Evolutionary conservation across 768 basidiomycete species (phyloP).

Genomic region (Chlorophyllum brunneum): DNA sequence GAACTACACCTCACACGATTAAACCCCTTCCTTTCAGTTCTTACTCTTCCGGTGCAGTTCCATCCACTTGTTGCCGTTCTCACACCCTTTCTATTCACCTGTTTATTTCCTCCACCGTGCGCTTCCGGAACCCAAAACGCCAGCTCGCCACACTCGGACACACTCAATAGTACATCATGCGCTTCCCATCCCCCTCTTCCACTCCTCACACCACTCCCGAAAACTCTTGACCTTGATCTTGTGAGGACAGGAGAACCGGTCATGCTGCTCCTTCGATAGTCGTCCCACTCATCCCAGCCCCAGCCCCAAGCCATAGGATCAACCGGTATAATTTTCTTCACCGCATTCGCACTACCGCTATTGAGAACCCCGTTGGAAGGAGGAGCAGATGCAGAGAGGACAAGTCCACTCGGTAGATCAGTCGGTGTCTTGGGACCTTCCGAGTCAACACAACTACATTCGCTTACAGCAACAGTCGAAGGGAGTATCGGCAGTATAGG

Average conservation of each 20-base stretch:
- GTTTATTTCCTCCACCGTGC: background rate
- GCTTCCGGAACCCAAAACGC: conserved; percentile 77
- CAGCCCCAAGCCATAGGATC: conserved; percentile 86
- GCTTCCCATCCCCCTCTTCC: conserved; percentile 31
- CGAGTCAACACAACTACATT: background rate
- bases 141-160: conserved; percentile 74
- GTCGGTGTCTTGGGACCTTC: background rate
- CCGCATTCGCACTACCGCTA: background rate
- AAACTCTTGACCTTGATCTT: background rate
- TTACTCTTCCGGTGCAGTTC: conserved; percentile 71
- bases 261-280: background rate
- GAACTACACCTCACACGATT: conserved; percentile 82
- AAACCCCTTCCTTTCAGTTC: conserved; percentile 64
- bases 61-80: conserved; percentile 45
- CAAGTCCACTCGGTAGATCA: background rate
- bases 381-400: background rate
- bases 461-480: background rate
- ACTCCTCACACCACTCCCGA: background rate
- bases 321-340: conserved; percentile 63
- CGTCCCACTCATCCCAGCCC: conserved; percentile 10
- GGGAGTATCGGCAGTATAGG: conserved; percentile 44
- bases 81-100: background rate
- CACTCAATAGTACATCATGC: conserved; percentile 75
- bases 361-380: background rate
- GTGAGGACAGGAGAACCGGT: background rate